Evolutionary conservation across 164 flowering plant genomes (phyloP).

Genomic region (Magnolia kwangsiensis): DNA sequence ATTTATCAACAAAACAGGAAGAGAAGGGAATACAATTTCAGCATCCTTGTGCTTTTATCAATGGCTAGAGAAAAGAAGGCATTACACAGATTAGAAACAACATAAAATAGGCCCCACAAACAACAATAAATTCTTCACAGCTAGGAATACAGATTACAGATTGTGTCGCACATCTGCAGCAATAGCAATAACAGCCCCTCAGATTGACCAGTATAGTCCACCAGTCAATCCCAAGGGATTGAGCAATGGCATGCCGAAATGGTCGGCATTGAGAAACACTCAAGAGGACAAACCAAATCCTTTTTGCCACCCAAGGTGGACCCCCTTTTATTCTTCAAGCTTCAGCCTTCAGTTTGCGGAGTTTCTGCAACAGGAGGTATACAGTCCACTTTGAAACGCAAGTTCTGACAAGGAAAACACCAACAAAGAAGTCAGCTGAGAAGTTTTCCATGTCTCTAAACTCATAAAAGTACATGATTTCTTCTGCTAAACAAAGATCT

Average conservation of each 20-base stretch:
- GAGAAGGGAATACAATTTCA: too few species aligned
- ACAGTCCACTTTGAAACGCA: conserved; percentile 88
- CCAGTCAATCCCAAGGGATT: background rate
- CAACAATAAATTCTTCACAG: background rate
- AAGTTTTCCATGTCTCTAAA: background rate
- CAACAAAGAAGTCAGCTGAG: background rate
- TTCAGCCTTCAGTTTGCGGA: conserved; percentile 20
- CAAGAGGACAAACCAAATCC: background rate
- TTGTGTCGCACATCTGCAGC: background rate
- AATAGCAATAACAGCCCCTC: background rate
- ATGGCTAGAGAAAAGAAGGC: too few species aligned
- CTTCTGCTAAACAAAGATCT: background rate
- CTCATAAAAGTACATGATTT: background rate
- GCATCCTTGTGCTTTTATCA: too few species aligned
- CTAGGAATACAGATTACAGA: background rate
- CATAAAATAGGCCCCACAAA: background rate
- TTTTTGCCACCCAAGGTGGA: background rate
- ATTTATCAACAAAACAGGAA: too few species aligned
- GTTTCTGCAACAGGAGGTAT: conserved; percentile 83
- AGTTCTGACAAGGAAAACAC: conserved; percentile 30
- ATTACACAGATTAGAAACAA: too few species aligned
- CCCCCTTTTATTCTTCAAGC: background rate
- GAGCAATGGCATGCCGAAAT: background rate
- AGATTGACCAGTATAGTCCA: background rate
- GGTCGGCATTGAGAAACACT: background rate